These are phyloP conservation scores for Brettanomyces naardenensis DNA, from an alignment of 805 yeast species.

Conservation along the genomic window DNA sequence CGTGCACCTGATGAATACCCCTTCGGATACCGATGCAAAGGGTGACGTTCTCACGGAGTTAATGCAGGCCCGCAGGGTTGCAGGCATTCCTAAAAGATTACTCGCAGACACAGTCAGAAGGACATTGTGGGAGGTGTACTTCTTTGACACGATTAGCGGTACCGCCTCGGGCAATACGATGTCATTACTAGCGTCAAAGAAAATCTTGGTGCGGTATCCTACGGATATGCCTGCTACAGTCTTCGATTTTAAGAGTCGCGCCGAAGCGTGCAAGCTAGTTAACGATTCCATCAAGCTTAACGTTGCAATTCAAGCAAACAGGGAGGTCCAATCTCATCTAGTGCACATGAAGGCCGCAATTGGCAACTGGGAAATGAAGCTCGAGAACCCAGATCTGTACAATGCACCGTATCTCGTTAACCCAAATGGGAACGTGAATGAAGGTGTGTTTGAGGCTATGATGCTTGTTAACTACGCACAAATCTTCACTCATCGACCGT, in stretches of 20 bases:
- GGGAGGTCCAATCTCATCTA: slow-evolving; percentile 29
- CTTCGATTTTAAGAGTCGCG: slow-evolving; percentile 41
- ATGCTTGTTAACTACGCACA: slow-evolving; percentile 42
- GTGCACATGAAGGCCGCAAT: slow-evolving; percentile 36
- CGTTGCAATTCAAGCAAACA: slow-evolving; percentile 33
- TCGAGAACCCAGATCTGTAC: slow-evolving; percentile 35
- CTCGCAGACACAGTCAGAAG: slow-evolving; percentile 32
- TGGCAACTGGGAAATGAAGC: slow-evolving; percentile 42
- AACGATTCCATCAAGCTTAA: slow-evolving; percentile 42
- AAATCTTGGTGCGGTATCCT: slow-evolving; percentile 34
- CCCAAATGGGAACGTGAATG: slow-evolving; percentile 38
- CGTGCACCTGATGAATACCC: slow-evolving; percentile 9
- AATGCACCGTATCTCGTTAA: slow-evolving; percentile 35
- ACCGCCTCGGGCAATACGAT: slow-evolving; percentile 43
- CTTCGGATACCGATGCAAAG: slow-evolving; percentile 16
- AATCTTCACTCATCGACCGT: slow-evolving; percentile 47
- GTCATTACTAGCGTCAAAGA: slow-evolving; percentile 30
- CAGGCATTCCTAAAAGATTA: slow-evolving; percentile 14
- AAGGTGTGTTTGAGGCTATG: slow-evolving; percentile 45
- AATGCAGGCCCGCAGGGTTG: slow-evolving; percentile 15
- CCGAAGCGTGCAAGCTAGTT: slow-evolving; percentile 39
- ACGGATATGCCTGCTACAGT: slow-evolving; percentile 23
- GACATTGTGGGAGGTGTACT: slow-evolving; percentile 45
- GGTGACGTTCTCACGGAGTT: slow-evolving; percentile 8
- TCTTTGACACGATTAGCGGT: slow-evolving; percentile 44